phyloP scores from a whole-genome alignment of 345 rosid species.

The Lenwebbia sp. region DNA sequence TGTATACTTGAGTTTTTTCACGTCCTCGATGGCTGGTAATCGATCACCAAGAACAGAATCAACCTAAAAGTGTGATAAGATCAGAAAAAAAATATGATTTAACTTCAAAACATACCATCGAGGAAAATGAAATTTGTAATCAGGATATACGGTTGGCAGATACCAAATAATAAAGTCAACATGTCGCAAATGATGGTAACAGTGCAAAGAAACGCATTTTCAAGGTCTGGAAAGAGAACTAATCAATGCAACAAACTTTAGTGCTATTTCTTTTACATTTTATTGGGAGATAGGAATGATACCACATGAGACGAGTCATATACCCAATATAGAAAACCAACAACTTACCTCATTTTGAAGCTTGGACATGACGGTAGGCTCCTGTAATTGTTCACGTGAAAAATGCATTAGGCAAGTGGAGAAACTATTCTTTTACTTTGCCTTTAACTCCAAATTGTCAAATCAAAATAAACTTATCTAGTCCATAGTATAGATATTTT shows the following conservation, averaged over 20 bases:
- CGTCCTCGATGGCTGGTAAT: conserved; percentile 66
- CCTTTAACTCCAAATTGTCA: neutral
- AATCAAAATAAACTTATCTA: neutral
- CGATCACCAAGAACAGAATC: conserved; percentile 87
- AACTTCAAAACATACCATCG: neutral
- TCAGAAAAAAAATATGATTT: neutral
- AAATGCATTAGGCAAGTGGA: neutral
- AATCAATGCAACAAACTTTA: neutral
- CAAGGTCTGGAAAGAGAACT: neutral
- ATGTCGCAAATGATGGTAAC: neutral
- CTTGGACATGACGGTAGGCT: conserved; percentile 65
- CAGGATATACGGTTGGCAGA: neutral
- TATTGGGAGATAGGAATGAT: neutral
- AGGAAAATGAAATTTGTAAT: neutral
- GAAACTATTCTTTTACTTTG: neutral
- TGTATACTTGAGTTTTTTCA: conserved; percentile 87
- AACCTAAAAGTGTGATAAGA: conserved; percentile 33
- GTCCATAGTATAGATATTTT: neutral
- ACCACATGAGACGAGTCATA: neutral
- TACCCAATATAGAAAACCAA: neutral
- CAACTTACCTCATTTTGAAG: conserved; percentile 76
- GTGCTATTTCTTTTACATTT: neutral
- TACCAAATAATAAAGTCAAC: neutral
- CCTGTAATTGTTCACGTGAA: conserved; percentile 31
- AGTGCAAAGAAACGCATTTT: neutral